Conservation (phyloP, 2,329 filamentous ascomycete genomes). For the Fusarium circinatum region DNA sequence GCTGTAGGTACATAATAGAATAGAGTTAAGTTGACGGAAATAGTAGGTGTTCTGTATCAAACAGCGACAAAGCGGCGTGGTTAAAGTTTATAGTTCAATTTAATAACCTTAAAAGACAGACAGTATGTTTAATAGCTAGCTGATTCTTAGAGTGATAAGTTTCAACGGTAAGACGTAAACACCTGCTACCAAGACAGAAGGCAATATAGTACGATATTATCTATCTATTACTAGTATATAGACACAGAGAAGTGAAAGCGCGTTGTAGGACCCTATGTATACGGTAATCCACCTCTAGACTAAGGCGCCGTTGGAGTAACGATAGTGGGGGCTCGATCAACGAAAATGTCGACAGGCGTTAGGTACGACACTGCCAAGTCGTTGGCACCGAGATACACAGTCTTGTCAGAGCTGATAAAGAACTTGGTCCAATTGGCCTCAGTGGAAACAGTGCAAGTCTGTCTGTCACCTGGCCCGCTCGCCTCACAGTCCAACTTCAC, state of each 20-base stretch:
- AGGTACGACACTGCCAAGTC: accelerated
- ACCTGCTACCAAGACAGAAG: too few species aligned
- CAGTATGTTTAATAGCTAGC: too few species aligned
- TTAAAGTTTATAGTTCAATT: too few species aligned
- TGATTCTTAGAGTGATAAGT: too few species aligned
- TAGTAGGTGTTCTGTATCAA: too few species aligned
- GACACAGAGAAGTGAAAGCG: accelerated
- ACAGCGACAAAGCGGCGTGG: accelerated
- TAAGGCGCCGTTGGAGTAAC: neutral
- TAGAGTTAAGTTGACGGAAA: too few species aligned
- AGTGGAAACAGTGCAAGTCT: neutral
- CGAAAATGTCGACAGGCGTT: neutral
- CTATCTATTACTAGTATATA: neutral
- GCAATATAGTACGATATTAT: neutral
- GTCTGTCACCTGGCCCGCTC: neutral
- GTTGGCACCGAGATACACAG: neutral
- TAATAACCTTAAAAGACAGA: too few species aligned
- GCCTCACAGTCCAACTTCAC: neutral
- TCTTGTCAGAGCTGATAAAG: neutral
- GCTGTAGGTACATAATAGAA: too few species aligned
- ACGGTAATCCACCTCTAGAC: accelerated
- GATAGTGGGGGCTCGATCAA: neutral
- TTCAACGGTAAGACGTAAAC: accelerated
- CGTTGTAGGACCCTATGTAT: accelerated
- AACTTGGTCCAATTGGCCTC: neutral